phyloP scores from a whole-genome alignment of 352 stramenopile species.

The Phytopythium mirpurense region DNA sequence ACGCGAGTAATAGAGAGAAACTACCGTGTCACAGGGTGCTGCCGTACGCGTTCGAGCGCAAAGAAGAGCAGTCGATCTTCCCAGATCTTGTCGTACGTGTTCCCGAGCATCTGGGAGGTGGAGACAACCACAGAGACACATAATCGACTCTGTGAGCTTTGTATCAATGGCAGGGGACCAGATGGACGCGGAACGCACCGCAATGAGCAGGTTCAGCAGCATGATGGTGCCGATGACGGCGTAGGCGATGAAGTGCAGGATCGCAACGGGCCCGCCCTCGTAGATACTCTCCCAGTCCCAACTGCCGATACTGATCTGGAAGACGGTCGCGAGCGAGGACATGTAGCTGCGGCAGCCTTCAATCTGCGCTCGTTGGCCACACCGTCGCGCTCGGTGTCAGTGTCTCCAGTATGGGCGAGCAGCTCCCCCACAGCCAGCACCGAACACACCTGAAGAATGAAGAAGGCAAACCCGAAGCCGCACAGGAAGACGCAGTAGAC shows the following conservation, averaged over 20 bases:
- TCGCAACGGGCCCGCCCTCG: conserved; percentile 60
- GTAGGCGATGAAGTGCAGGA: conserved; percentile 69
- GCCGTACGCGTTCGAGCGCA: conserved; percentile 62
- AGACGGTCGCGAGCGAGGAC: conserved; percentile 42
- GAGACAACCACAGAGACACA: not conserved
- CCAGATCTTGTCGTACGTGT: conserved; percentile 85
- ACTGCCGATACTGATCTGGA: conserved; percentile 67
- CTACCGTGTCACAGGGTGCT: too few species aligned
- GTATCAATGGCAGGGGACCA: too few species aligned
- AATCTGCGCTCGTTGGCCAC: conserved; percentile 26
- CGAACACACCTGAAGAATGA: conserved; percentile 80
- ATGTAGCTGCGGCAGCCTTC: conserved; percentile 69
- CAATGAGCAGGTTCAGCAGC: conserved; percentile 74
- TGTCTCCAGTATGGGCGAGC: too few species aligned
- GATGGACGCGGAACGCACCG: too few species aligned
- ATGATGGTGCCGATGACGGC: conserved; percentile 80
- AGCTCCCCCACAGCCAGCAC: too few species aligned
- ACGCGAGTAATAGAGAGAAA: not conserved
- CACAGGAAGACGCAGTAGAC: conserved; percentile 71
- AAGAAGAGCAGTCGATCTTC: conserved; percentile 79
- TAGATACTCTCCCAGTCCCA: conserved; percentile 76
- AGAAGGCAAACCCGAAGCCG: conserved; percentile 77
- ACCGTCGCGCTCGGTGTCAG: too few species aligned
- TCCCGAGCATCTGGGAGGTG: conserved; percentile 62
- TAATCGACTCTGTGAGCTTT: too few species aligned